phyloP scores from a whole-genome alignment of 371 early-diverging fungal genomes.

The Apophysomyces variabilis region DNA sequence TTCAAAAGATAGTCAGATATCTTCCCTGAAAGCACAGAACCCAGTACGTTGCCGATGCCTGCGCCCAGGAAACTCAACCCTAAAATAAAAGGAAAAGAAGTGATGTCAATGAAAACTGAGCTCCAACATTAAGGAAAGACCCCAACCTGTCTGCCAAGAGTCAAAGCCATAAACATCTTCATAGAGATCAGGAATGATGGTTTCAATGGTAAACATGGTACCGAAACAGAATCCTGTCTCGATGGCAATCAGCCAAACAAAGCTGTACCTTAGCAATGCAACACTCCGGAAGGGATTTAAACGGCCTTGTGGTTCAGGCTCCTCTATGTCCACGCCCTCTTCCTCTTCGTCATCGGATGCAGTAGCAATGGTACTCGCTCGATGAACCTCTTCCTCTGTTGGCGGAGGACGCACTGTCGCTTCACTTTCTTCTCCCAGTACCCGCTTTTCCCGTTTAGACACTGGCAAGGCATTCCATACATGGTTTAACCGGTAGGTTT shows the following conservation, averaged over 20 bases:
- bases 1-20: slow-evolving; percentile 42
- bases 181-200: slow-evolving; percentile 45
- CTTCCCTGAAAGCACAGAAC: slow-evolving; percentile 38
- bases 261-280: slow-evolving; percentile 42
- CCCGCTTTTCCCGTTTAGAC: slow-evolving; percentile 1
- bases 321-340: background rate
- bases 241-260: slow-evolving; percentile 46
- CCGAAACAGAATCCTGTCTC: slow-evolving; percentile 55
- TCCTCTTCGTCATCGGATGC: background rate
- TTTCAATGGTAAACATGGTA: slow-evolving; percentile 53
- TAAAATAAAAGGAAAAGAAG: background rate
- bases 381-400: background rate
- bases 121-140: background rate
- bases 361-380: background rate
- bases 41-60: slow-evolving; percentile 46
- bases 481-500: slow-evolving; percentile 65
- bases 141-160: slow-evolving; percentile 50
- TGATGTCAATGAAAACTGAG: background rate
- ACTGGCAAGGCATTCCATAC: slow-evolving; percentile 19
- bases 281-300: slow-evolving; percentile 40
- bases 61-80: slow-evolving; percentile 51
- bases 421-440: background rate
- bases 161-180: slow-evolving; percentile 37
- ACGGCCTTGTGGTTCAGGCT: background rate
- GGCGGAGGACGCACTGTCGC: background rate